Base-by-base conservation (phyloP, 169 alveolate species). In the Nephromyces sp. region DNA sequence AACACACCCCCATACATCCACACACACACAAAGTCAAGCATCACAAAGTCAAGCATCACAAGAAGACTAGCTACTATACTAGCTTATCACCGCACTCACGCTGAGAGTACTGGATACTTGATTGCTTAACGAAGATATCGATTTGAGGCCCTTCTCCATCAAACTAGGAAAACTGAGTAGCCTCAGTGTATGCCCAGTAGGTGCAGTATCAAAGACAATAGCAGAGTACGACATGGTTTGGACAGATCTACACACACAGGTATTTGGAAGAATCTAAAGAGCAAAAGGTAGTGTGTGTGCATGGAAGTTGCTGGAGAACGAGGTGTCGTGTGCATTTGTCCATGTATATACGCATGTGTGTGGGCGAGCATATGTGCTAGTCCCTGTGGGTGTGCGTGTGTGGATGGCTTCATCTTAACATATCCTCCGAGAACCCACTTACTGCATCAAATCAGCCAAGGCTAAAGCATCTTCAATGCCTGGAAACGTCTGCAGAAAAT, bases 171-270 rank as follows among this genome's bases (percentile, higher is more conserved):
- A 95, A 57, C 95, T 92, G 24, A 97, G 86, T 31, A 97, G 90
- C 81, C 98, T 92, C 35, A 97, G 83, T 8, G 99, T 97, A 80
- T 97, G 99, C 0, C 99, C 99, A 5, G 99, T 97, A 6, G 99
- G 99, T 25, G 99, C 99, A 1, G 99, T 97, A 72, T 97, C 99
- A 78, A 97, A 96, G 1, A 97, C 93, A 0, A 96, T 93, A 0
- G 22, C 27, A 32, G 95, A 94, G 75, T 92, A 97, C 66, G 92
- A 85, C 92, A 87, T 87, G 52, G 91, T 89, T 76, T 94, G 93
- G 51, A 95, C 96, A n/a, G 96, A 92, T 62, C 91, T 84, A 43
- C n/a, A 43, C 57, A 43, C 15, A 43, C 57, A 43, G 15, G 15
- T n/a, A 15, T 43, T 43, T n/a, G n/a, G n/a, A 15, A 15, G 25